Percentiles rank a stretch among this genome's conserved stretches.
phyloP scores from a whole-genome alignment of 2,329 filamentous ascomycete genomes.

The Fusarium odoratissimum region DNA sequence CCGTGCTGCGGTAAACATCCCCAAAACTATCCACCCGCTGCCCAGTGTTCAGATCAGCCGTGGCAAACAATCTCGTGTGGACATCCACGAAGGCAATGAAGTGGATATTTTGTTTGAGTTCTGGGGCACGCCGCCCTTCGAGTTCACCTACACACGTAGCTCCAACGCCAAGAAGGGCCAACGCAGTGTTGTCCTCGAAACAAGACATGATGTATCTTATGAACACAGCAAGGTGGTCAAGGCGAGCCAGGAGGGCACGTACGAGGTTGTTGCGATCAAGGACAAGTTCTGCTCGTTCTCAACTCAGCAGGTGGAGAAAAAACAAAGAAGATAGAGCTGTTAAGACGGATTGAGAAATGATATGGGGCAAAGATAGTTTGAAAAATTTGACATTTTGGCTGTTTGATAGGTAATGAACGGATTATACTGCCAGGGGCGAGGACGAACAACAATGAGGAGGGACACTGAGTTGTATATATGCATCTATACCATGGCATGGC shows the following conservation, averaged over 20 bases:
- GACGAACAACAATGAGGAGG: constrained; percentile 33
- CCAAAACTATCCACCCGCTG: constrained; percentile 89
- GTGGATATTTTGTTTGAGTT: constrained; percentile 96
- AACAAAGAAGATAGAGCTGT: constrained; percentile 53
- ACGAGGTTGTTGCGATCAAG: constrained; percentile 96
- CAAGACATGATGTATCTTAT: constrained; percentile 85
- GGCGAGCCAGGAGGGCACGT: constrained; percentile 93
- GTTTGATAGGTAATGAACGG: constrained; percentile 28
- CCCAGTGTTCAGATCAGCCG: constrained; percentile 91
- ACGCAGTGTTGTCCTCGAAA: constrained; percentile 85
- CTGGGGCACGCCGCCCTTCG: constrained; percentile 93
- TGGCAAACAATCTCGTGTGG: constrained; percentile 81
- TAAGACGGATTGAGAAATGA: neutral
- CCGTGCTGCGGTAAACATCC: constrained; percentile 80
- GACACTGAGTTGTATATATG: constrained; percentile 45
- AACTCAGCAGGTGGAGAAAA: constrained; percentile 70
- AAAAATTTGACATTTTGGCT: constrained; percentile 27
- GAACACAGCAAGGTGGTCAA: constrained; percentile 84
- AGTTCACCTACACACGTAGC: constrained; percentile 95
- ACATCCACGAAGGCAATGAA: constrained; percentile 96
- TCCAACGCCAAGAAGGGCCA: constrained; percentile 85
- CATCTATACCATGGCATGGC: constrained; percentile 57
- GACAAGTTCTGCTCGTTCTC: constrained; percentile 92
- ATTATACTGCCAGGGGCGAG: constrained; percentile 27
- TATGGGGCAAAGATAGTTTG: constrained; percentile 28